Evolutionary conservation across 495 filamentous ascomycete species (phyloP).

Genomic region (Daldinia caldariorum): DNA sequence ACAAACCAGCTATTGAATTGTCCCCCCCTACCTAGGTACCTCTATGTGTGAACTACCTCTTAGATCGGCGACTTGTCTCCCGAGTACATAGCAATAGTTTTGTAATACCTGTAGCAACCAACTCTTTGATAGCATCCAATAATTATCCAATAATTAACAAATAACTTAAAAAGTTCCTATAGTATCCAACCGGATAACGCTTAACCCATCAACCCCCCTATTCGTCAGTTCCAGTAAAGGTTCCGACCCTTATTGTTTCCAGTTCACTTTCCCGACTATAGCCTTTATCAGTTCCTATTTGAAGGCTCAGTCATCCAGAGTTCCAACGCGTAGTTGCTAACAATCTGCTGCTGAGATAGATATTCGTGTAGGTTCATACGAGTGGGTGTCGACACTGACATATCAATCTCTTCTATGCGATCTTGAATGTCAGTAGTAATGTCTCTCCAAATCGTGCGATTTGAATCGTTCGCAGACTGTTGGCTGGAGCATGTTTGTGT

Average conservation of each 20-base stretch:
- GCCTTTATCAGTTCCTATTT: background rate
- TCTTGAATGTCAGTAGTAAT: background rate
- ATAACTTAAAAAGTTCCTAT: background rate
- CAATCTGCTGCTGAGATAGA: slow-evolving; percentile 7
- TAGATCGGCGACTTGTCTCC: background rate
- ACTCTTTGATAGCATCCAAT: background rate
- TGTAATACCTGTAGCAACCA: background rate
- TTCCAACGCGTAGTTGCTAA: slow-evolving; percentile 7
- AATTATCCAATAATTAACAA: too few species aligned
- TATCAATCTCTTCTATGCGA: background rate
- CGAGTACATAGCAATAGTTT: background rate
- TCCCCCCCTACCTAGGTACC: background rate
- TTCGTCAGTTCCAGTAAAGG: background rate
- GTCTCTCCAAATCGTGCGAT: background rate
- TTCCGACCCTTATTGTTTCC: slow-evolving; percentile 8
- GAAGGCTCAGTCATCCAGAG: slow-evolving; percentile 10
- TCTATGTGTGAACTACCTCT: background rate
- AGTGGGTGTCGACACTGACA: background rate
- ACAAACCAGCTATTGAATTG: background rate
- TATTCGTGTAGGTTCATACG: slow-evolving; percentile 1
- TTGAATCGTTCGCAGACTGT: background rate
- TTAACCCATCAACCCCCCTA: background rate
- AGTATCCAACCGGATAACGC: background rate
- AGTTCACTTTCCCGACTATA: slow-evolving; percentile 11
- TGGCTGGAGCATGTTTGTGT: background rate